Base-by-base conservation (phyloP, 768 basidiomycete species). In the Tulasnella sp. region DNA sequence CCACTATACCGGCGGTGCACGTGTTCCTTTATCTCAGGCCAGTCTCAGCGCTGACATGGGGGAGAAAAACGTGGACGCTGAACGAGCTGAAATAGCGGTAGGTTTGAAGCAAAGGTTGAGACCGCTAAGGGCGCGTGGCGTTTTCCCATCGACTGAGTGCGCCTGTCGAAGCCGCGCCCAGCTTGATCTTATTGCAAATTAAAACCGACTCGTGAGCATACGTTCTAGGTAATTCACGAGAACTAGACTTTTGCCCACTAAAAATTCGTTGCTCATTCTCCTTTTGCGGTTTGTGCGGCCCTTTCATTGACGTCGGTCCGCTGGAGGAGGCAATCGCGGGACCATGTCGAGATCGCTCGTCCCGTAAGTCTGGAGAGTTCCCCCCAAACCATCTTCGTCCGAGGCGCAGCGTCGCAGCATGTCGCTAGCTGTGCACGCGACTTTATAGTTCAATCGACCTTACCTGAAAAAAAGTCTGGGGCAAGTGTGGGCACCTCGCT, bases 371-470 rank as follows among this genome's bases (percentile, higher is more conserved):
- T 37, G 64, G 64, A 69, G 31, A 69, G 64, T 69, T 69, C 28
- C n/a, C 64, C 64, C 64, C 64, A 69, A 69, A 69, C 31, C 28
- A 69, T 69, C 64, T 18, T 69, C 28, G 64, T 69, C 54, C 64
- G 64, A 69, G 64, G 28, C 64, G 64, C 64, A 69, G 11, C 34
- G 64, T 69, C 64, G 64, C 64, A 69, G 34, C 64, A 69, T 37
- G 34, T 69, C 64, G 64, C 64, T 14, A 28, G 64, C 16, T 69
- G 34, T 28, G 64, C 64, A 69, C 64, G 64, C 64, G 64, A 69
- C 64, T 28, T 69, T 69, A 69, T 69, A 69, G 64, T 69, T 69
- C 64, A 69, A 69, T 69, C 64, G 64, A 69, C 64, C 1, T 54
- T 54, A 54, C 31, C 46, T 46, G 46, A 18, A 46, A 46, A 46